Evolutionary conservation across 352 stramenopile species (phyloP), one percentile per base, ranked within the genome.

Genomic region (Pythium chondricola): DNA sequence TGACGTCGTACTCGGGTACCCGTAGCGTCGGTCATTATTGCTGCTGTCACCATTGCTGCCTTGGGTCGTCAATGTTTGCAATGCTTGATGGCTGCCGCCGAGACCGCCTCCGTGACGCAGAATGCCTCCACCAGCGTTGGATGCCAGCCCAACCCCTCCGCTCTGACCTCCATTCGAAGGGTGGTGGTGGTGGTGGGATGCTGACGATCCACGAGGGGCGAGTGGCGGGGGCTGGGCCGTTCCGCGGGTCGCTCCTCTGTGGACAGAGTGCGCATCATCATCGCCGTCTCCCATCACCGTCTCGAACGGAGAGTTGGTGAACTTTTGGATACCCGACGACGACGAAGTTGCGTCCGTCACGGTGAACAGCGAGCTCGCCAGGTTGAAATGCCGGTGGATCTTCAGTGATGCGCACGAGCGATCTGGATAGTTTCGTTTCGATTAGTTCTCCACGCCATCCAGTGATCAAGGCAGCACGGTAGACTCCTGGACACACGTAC

Each of bases 351-450:
- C 51, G 18, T 61, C 52, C 10, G 58, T 52, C 21, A 91, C 83
- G 5, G 69, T 82, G 58, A 94, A 94, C 0, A 92, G 60, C 8
- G 74, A 63, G 39, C 69, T 91, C 7, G 60, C 57, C 1, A 77
- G 30, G 38, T 68, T 83, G 22, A 74, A 65, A 47, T 94, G 69
- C 1, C 73, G 71, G 35, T 92, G 78, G 39, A 94, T 92, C 56
- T 87, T 82, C 21, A 94, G 56, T 4, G 80, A 89, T n/a, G 67
- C 62, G 57, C 83, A 94, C 16, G 79, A 83, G 10, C 83, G 76
- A 66, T 94, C 83, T 93, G 49, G 20, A 63, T 4, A 39, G 14
- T 46, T 13, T 44, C 31, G 17, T 6, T 47, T 29, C 26, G 14
- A 31, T 24, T 32, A 37, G 39, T 32, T n/a, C n/a, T n/a, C n/a